These are phyloP conservation scores for Magnolia sinica DNA, from an alignment of 164 flowering plant species.

Conservation along the genomic window DNA sequence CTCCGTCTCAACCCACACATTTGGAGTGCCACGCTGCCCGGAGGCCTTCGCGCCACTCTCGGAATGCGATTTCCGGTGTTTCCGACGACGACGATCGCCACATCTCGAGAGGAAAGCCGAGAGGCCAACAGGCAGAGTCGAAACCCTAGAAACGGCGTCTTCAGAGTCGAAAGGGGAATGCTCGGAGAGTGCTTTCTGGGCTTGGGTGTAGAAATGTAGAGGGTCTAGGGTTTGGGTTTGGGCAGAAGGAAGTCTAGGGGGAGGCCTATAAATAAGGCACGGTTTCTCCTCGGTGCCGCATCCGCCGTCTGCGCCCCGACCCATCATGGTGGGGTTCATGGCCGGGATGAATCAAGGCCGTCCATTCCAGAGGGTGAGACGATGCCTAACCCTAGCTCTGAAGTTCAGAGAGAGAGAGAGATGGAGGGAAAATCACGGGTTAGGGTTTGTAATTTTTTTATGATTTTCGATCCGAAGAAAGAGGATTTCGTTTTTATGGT, in stretches of 20 bases:
- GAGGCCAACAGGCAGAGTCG: conserved; percentile 61
- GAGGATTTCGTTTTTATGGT: not conserved
- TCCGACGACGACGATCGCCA: conserved; percentile 39
- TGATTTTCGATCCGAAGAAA: not conserved
- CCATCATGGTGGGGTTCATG: conserved; percentile 67
- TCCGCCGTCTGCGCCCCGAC: conserved; percentile 57
- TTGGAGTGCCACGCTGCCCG: conserved; percentile 7
- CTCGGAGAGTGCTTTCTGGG: conserved; percentile 57
- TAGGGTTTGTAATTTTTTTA: not conserved
- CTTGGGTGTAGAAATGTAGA: conserved; percentile 48
- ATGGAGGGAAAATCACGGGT: not conserved
- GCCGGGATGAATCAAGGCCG: conserved; percentile 22
- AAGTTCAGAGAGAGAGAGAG: not conserved
- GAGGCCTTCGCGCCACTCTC: conserved; percentile 13
- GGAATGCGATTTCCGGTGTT: conserved; percentile 62
- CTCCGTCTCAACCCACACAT: conserved; percentile 70
- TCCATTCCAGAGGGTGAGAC: conserved; percentile 37
- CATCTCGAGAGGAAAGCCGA: conserved; percentile 46
- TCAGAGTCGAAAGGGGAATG: conserved; percentile 74
- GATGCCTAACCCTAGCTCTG: conserved; percentile 18
- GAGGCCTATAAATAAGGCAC: conserved; percentile 32
- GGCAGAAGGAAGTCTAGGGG: not conserved
- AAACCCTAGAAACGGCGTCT: conserved; percentile 35
- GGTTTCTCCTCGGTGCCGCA: conserved; percentile 47
- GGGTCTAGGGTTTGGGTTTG: conserved; percentile 28